phyloP scores from a whole-genome alignment of 768 basidiomycete species.

The Calocybe indica region DNA sequence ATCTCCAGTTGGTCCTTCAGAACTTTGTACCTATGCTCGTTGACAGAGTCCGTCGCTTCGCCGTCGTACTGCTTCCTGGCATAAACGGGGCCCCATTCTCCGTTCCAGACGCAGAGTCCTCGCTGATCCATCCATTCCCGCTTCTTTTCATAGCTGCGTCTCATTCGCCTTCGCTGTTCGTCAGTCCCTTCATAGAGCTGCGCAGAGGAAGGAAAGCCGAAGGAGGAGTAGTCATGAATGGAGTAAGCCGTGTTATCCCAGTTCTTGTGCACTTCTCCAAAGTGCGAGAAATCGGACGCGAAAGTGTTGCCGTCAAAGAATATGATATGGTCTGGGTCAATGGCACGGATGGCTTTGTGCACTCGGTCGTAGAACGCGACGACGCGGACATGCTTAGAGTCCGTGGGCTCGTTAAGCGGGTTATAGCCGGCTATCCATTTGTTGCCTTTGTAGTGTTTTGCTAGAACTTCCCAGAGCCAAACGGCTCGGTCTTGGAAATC shows the following conservation, averaged over 20 bases:
- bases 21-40: constrained; percentile 56
- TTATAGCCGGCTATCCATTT: constrained; percentile 87
- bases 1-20: constrained; percentile 70
- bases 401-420: constrained; percentile 79
- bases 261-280: constrained; percentile 52
- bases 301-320: constrained; percentile 86
- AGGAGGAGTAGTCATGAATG: constrained; percentile 74
- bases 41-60: constrained; percentile 56
- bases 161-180: constrained; percentile 45
- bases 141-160: constrained; percentile 65
- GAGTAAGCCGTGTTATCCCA: constrained; percentile 74
- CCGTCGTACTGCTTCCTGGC: constrained; percentile 58
- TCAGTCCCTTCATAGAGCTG: constrained; percentile 48
- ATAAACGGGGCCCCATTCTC: constrained; percentile 83
- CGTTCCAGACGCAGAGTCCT: constrained; percentile 68
- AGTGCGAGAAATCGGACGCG: constrained; percentile 71
- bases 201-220: constrained; percentile 61
- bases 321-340: constrained; percentile 67
- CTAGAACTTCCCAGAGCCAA: constrained; percentile 75
- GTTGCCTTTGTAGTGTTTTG: constrained; percentile 70
- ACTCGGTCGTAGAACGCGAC: constrained; percentile 64
- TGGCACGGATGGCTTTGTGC: constrained; percentile 61
- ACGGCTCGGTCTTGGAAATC: constrained; percentile 78
- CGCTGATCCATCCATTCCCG: constrained; percentile 70
- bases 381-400: constrained; percentile 59